phyloP scores from a whole-genome alignment of 1,139 yeast species.

The Fermentozyma sake region DNA sequence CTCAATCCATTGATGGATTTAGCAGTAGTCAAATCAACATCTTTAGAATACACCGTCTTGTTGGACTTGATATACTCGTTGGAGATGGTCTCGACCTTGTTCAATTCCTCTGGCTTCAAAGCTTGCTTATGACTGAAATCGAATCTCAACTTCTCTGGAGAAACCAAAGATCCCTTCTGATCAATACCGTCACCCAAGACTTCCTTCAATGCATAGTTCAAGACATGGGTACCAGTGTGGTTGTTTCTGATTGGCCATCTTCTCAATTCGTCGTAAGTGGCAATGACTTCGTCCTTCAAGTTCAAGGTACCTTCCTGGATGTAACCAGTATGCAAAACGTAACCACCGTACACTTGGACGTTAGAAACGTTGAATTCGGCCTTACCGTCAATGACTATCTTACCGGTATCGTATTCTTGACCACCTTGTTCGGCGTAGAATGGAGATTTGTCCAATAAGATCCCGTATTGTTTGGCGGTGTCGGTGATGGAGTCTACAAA shows the following conservation, averaged over 20 bases:
- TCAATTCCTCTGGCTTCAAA: constrained; percentile 64
- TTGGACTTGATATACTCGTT: constrained; percentile 70
- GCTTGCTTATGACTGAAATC: constrained; percentile 93
- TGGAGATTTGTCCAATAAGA: constrained; percentile 83
- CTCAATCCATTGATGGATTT: constrained; percentile 77
- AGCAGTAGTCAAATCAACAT: constrained; percentile 72
- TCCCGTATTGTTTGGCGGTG: constrained; percentile 60
- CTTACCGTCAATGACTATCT: constrained; percentile 79
- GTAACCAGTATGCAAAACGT: constrained; percentile 90
- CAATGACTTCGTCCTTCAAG: constrained; percentile 69
- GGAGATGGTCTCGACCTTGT: constrained; percentile 68
- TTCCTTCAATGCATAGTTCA: constrained; percentile 82
- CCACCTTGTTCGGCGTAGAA: constrained; percentile 99
- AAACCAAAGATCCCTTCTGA: constrained; percentile 95
- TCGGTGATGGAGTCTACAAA: constrained; percentile 45
- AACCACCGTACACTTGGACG: constrained; percentile 91
- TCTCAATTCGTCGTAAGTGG: constrained; percentile 87
- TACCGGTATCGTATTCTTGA: constrained; percentile 95
- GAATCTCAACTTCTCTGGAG: constrained; percentile 91
- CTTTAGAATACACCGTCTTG: constrained; percentile 72
- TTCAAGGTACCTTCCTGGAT: constrained; percentile 70
- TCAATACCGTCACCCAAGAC: constrained; percentile 85
- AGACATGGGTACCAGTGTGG: constrained; percentile 96
- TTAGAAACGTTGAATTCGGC: constrained; percentile 87
- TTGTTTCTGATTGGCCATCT: constrained; percentile 97